phyloP scores from a whole-genome alignment of 208 protist species.

The Trypanosoma cruzi region DNA sequence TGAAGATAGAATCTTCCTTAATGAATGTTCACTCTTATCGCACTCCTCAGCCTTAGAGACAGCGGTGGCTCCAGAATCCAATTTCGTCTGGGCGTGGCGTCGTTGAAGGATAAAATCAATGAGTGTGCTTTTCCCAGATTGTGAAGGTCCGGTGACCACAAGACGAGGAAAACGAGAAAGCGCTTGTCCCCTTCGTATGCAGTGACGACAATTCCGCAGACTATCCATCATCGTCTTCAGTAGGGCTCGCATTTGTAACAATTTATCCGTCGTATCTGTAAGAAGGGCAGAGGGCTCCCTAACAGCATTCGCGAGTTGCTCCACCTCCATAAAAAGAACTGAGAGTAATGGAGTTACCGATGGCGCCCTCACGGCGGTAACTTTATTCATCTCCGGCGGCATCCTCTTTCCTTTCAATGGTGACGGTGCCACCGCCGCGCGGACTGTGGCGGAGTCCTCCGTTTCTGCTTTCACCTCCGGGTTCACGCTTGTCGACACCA shows the following conservation, averaged over 20 bases:
- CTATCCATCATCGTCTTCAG: conserved; percentile 44
- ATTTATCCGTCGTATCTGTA: conserved; percentile 57
- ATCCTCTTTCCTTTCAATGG: not conserved
- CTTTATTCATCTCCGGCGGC: not conserved
- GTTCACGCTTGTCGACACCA: not conserved
- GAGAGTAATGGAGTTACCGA: not conserved
- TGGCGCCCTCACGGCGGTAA: not conserved
- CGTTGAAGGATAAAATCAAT: conserved; percentile 29
- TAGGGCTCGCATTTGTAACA: conserved; percentile 38
- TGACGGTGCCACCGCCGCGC: not conserved
- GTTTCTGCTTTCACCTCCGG: not conserved
- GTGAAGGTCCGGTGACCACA: conserved; percentile 16
- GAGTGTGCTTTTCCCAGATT: conserved; percentile 20
- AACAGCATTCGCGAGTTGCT: conserved; percentile 29
- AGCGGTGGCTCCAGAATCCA: not conserved
- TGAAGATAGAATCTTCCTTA: not conserved
- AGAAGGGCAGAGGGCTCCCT: conserved; percentile 30
- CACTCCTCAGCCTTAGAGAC: not conserved
- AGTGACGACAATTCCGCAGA: conserved; percentile 13
- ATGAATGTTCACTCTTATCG: not conserved
- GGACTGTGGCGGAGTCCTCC: not conserved
- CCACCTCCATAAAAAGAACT: not conserved
- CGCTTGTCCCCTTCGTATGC: not conserved
- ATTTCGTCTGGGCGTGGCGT: not conserved
- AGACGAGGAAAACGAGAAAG: conserved; percentile 18